A percentile compares a stretch with the other conserved stretches of the same genome.
Conservation (phyloP, 129 eudicot genomes). For the Silybum marianum region DNA sequence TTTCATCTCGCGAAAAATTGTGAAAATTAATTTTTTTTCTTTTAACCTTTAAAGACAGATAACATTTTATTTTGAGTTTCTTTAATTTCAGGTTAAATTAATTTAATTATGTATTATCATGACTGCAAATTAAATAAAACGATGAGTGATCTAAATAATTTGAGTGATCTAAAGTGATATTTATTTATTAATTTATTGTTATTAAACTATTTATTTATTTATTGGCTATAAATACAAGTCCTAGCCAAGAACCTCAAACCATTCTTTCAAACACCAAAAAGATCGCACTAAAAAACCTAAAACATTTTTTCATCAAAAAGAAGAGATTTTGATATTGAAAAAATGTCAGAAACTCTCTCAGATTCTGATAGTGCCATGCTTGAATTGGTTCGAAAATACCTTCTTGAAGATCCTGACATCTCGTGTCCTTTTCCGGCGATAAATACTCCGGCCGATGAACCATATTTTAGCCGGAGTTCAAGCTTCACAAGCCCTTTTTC, state of each 20-base stretch:
- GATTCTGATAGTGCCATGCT: slow-evolving; percentile 51
- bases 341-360: slow-evolving; percentile 46
- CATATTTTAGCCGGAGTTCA: slow-evolving; percentile 34
- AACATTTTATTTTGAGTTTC: not conserved
- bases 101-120: not conserved
- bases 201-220: not conserved
- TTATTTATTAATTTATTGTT: not conserved
- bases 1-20: not conserved
- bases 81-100: too few relatives aligned
- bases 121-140: not conserved
- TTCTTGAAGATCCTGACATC: slow-evolving; percentile 40
- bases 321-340: slow-evolving; percentile 4
- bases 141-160: not conserved
- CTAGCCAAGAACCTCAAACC: slow-evolving; percentile 16
- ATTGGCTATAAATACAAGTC: slow-evolving; percentile 37
- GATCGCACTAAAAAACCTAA: slow-evolving; percentile 2
- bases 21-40: too few relatives aligned
- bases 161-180: not conserved
- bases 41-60: too few relatives aligned
- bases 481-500: slow-evolving; percentile 39
- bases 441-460: slow-evolving; percentile 16
- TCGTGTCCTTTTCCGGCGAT: slow-evolving; percentile 22
- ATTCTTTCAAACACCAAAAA: slow-evolving; percentile 19
- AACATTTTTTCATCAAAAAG: not conserved
- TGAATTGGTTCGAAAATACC: slow-evolving; percentile 42